Conservation (phyloP, 352 stramenopile species). For the Globisporangium nunn region DNA sequence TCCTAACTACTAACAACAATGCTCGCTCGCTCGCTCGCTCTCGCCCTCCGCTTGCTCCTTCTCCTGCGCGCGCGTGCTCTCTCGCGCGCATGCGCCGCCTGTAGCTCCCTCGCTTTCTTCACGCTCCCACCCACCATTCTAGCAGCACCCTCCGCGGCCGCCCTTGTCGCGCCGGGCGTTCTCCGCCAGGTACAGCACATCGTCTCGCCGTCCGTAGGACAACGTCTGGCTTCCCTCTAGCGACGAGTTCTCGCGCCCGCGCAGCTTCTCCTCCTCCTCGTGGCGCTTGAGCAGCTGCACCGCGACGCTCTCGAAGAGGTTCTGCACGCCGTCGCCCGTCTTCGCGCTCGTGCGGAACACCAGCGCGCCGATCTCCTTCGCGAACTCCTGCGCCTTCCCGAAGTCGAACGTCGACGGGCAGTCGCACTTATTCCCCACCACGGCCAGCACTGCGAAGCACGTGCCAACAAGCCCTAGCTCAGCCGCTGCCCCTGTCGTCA, state of each 20-base stretch:
- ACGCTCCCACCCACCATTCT: not conserved
- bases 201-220: slow-evolving; percentile 14
- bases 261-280: slow-evolving; percentile 46
- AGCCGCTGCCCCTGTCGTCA: too few species aligned
- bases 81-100: not conserved
- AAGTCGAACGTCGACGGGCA: slow-evolving; percentile 62
- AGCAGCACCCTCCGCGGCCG: slow-evolving; percentile 6
- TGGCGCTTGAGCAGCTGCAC: slow-evolving; percentile 72
- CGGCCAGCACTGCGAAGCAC: slow-evolving; percentile 40
- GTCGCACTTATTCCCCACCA: slow-evolving; percentile 84
- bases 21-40: not conserved
- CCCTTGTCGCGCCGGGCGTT: slow-evolving; percentile 8
- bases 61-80: not conserved
- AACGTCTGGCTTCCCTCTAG: slow-evolving; percentile 17
- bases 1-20: not conserved
- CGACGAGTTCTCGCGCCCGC: slow-evolving; percentile 36
- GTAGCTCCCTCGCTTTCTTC: not conserved
- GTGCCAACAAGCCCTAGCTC: not conserved
- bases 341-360: slow-evolving; percentile 81
- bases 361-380: slow-evolving; percentile 72
- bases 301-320: slow-evolving; percentile 69
- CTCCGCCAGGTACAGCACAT: slow-evolving; percentile 11
- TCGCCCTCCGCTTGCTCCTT: too few species aligned
- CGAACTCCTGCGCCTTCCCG: slow-evolving; percentile 58
- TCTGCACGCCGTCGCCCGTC: slow-evolving; percentile 67